These are phyloP conservation scores for Lepidium didymum DNA, from an alignment of 345 rosid species.

Conservation along the genomic window DNA sequence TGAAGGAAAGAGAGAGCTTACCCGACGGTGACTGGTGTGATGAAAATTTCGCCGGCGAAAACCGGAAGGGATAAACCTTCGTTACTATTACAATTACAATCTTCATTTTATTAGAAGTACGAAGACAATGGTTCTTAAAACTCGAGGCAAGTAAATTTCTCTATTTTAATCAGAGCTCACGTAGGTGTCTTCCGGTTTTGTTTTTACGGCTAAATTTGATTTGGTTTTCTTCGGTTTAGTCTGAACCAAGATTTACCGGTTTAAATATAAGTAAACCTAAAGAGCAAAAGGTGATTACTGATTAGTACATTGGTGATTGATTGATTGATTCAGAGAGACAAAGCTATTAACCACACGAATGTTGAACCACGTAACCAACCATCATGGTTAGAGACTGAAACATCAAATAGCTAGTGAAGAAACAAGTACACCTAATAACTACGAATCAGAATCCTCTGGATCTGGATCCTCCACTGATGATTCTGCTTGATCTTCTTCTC, in stretches of 20 bases:
- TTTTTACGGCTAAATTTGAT: background rate
- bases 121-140: too few species aligned
- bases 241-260: background rate
- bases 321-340: background rate
- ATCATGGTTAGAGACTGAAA: background rate
- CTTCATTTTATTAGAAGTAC: background rate
- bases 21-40: background rate
- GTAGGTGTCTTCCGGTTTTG: too few species aligned
- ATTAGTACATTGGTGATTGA: background rate
- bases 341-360: background rate
- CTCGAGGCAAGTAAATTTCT: too few species aligned
- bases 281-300: background rate
- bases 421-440: background rate
- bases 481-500: slow-evolving; percentile 25
- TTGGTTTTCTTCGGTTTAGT: background rate
- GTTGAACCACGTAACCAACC: background rate
- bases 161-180: too few species aligned
- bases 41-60: background rate
- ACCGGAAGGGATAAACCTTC: too few species aligned
- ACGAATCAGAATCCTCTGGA: slow-evolving; percentile 31
- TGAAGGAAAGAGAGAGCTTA: background rate
- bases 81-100: background rate
- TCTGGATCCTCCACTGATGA: slow-evolving; percentile 34
- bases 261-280: background rate
- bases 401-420: background rate